Conservation (phyloP, 768 basidiomycete genomes). For the Coprinellus aureogranulatus region DNA sequence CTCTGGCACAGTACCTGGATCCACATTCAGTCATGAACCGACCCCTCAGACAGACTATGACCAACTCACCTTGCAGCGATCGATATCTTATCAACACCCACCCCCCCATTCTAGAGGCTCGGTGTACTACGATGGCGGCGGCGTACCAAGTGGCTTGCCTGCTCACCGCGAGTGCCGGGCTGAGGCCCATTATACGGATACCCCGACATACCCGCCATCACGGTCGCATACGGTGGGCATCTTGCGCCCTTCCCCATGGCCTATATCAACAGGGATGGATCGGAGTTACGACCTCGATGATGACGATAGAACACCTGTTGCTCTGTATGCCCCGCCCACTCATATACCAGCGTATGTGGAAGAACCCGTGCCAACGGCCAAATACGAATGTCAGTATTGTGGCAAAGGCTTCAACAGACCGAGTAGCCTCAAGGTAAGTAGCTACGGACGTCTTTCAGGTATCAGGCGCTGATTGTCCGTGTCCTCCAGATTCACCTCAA, state of each 20-base stretch:
- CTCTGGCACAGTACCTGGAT: not conserved
- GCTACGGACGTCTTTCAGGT: constrained; percentile 5
- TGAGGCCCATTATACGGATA: constrained; percentile 5
- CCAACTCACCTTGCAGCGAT: constrained; percentile 3
- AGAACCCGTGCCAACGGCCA: constrained; percentile 33
- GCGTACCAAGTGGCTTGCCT: not conserved
- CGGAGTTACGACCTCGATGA: constrained; percentile 24
- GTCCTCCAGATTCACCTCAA: constrained; percentile 72
- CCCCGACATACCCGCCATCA: constrained; percentile 14
- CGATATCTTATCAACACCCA: constrained; percentile 1
- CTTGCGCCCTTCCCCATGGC: constrained; percentile 19
- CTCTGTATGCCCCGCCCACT: constrained; percentile 16
- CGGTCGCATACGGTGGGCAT: constrained; percentile 12
- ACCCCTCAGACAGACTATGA: not conserved
- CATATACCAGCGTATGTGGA: constrained; percentile 12
- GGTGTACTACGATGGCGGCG: not conserved
- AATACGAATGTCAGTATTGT: constrained; percentile 78
- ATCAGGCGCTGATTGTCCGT: not conserved
- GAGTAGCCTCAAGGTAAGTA: constrained; percentile 70
- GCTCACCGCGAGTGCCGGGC: not conserved
- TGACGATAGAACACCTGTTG: constrained; percentile 35
- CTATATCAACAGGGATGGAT: constrained; percentile 26
- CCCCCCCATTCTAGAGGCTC: not conserved
- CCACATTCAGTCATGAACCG: not conserved
- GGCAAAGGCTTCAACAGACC: constrained; percentile 81